A percentile compares a stretch with the other conserved stretches of the same genome.
Conservation (phyloP, 2,329 filamentous ascomycete species). For the Elsinoe batatas region DNA sequence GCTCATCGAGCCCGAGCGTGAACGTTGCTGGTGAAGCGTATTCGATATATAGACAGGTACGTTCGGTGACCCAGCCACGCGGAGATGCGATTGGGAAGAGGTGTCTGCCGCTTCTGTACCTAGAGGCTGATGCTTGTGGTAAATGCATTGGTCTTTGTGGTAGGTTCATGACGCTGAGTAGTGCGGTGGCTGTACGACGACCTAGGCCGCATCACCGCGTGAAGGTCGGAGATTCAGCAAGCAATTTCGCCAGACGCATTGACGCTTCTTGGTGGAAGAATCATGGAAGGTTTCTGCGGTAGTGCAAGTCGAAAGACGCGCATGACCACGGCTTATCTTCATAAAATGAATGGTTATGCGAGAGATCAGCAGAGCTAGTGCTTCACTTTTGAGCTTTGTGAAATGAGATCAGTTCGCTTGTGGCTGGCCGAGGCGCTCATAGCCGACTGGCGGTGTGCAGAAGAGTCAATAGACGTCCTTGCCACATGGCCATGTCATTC, state of each 20-base stretch:
- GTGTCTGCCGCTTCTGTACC: background rate
- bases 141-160: background rate
- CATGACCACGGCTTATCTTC: background rate
- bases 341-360: background rate
- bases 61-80: background rate
- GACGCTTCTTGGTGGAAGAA: background rate
- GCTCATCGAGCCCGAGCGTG: background rate
- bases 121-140: background rate
- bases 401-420: slow-evolving; percentile 7
- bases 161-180: background rate
- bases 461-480: background rate
- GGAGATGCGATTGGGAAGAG: background rate
- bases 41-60: background rate
- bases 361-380: slow-evolving; percentile 5
- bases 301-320: background rate
- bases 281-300: background rate
- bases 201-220: no score
- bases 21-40: background rate
- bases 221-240: background rate
- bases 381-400: background rate
- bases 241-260: slow-evolving; percentile 4
- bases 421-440: background rate
- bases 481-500: background rate
- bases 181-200: no score
- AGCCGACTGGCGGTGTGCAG: background rate